Conservation (phyloP, 2,329 filamentous ascomycete species). For the Calonectria honghensis region DNA sequence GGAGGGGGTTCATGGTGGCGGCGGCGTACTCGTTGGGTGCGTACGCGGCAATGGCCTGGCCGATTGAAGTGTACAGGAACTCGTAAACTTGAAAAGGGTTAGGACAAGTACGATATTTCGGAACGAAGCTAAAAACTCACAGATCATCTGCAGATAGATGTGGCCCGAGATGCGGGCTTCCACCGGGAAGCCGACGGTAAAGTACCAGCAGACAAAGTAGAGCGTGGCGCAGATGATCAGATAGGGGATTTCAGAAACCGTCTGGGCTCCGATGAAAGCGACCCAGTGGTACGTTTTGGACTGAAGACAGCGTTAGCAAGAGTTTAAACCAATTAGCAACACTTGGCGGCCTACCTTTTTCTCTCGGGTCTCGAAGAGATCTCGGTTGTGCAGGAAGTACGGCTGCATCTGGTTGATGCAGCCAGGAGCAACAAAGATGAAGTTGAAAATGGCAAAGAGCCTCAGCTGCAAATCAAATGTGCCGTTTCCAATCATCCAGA, state of each 20-base stretch:
- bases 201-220: conserved; percentile 72
- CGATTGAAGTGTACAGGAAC: conserved; percentile 64
- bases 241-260: conserved; percentile 63
- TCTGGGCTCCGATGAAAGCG: conserved; percentile 70
- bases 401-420: conserved; percentile 62
- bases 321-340: not conserved
- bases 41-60: conserved; percentile 68
- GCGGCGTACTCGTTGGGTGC: conserved; percentile 71
- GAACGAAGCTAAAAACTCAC: conserved; percentile 57
- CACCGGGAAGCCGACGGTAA: conserved; percentile 53
- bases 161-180: conserved; percentile 66
- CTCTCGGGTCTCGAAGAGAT: conserved; percentile 69
- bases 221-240: conserved; percentile 61
- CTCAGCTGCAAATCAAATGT: conserved; percentile 63
- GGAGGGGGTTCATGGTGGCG: conserved; percentile 66
- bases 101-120: not conserved
- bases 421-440: conserved; percentile 71
- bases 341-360: conserved; percentile 59
- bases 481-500: conserved; percentile 67
- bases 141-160: conserved; percentile 67
- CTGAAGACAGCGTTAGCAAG: conserved; percentile 12
- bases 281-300: conserved; percentile 71
- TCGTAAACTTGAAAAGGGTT: conserved; percentile 60
- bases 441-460: conserved; percentile 71
- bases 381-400: conserved; percentile 67